phyloP scores from a whole-genome alignment of 108 stramenopile species.

The Fragilaria crotonensis region DNA sequence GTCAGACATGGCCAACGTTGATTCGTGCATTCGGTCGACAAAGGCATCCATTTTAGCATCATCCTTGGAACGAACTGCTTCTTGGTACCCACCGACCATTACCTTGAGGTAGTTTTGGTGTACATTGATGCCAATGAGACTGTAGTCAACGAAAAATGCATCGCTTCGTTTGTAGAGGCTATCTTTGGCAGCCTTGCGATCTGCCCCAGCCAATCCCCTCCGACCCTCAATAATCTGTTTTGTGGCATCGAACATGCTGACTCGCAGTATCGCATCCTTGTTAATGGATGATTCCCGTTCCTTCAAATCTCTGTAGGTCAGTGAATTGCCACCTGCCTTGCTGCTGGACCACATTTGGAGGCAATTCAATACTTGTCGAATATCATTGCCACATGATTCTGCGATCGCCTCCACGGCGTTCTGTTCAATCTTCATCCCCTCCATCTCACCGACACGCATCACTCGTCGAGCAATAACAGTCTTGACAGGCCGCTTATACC shows the following conservation, averaged over 20 bases:
- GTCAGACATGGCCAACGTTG: slow-evolving; percentile 83
- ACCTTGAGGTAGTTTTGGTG: slow-evolving; percentile 92
- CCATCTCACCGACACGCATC: slow-evolving; percentile 65
- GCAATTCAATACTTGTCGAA: slow-evolving; percentile 89
- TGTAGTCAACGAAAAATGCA: slow-evolving; percentile 95
- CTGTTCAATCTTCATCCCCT: slow-evolving; percentile 75
- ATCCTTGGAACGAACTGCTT: slow-evolving; percentile 40
- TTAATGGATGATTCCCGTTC: slow-evolving; percentile 54
- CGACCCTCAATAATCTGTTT: slow-evolving; percentile 71
- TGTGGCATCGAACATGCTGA: slow-evolving; percentile 89
- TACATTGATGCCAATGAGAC: slow-evolving; percentile 86
- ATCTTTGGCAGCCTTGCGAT: slow-evolving; percentile 36
- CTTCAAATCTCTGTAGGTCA: slow-evolving; percentile 83
- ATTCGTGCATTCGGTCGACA: slow-evolving; percentile 61
- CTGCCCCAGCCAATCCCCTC: slow-evolving; percentile 45
- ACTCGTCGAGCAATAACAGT: slow-evolving; percentile 66
- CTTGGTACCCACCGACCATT: slow-evolving; percentile 29
- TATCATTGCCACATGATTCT: slow-evolving; percentile 94
- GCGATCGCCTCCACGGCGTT: slow-evolving; percentile 94
- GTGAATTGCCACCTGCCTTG: slow-evolving; percentile 23
- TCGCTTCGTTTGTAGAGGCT: slow-evolving; percentile 79
- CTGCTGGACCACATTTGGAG: slow-evolving; percentile 95
- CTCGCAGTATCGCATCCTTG: slow-evolving; percentile 88
- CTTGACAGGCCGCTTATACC: slow-evolving; percentile 79
- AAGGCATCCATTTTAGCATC: slow-evolving; percentile 24